Conservation (phyloP, 768 basidiomycete species). For the Artomyces pyxidatus region DNA sequence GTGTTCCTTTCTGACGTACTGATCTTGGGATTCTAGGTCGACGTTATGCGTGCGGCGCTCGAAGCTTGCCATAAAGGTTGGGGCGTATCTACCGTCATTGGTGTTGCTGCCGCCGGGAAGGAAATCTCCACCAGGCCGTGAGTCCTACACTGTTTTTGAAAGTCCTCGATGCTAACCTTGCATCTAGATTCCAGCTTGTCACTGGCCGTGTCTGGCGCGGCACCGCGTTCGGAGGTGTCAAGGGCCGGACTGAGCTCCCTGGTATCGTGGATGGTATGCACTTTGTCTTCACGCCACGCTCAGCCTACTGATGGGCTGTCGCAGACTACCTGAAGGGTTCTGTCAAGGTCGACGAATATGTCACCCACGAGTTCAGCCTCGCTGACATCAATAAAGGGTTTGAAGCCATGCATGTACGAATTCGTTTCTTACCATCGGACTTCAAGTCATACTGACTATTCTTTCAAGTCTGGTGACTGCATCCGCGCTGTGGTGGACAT, state of each 20-base stretch:
- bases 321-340: conserved; percentile 75
- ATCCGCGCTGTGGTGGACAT: conserved; percentile 96
- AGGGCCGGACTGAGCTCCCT: conserved; percentile 93
- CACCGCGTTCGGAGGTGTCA: conserved; percentile 93
- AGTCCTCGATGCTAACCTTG: conserved; percentile 20
- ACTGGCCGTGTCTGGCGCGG: conserved; percentile 95
- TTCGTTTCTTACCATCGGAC: not conserved
- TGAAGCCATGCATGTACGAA: conserved; percentile 91
- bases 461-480: conserved; percentile 64
- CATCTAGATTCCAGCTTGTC: conserved; percentile 46
- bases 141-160: conserved; percentile 22
- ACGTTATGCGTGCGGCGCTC: conserved; percentile 91
- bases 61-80: conserved; percentile 99
- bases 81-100: conserved; percentile 94
- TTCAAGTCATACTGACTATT: not conserved
- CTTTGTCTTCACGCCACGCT: not conserved
- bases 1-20: not conserved
- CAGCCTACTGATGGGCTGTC: conserved; percentile 9
- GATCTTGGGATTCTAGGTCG: conserved; percentile 40
- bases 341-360: conserved; percentile 91
- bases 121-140: conserved; percentile 40
- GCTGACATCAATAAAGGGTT: conserved; percentile 82
- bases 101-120: conserved; percentile 94
- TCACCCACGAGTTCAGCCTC: conserved; percentile 77
- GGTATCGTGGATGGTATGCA: conserved; percentile 79